phyloP scores from a whole-genome alignment of 768 basidiomycete genomes.

The Phanerochaete carnosa region DNA sequence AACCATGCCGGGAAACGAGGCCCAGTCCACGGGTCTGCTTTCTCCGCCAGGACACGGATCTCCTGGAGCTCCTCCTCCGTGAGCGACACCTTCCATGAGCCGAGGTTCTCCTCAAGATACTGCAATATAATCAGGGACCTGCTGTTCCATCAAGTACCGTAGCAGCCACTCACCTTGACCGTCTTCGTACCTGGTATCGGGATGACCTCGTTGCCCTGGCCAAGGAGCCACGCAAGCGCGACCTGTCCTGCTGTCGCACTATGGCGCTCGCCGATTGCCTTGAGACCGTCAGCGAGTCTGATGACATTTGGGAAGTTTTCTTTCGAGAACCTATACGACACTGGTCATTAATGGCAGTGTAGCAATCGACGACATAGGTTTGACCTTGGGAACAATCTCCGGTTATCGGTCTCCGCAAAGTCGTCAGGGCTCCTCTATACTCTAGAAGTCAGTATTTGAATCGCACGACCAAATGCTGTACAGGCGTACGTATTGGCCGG shows the following conservation, averaged over 20 bases:
- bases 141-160: not conserved
- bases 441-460: not conserved
- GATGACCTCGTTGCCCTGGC: slow-evolving; percentile 27
- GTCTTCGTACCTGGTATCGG: slow-evolving; percentile 24
- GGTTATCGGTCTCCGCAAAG: slow-evolving; percentile 37
- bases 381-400: slow-evolving; percentile 31
- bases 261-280: slow-evolving; percentile 19
- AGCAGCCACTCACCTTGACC: slow-evolving; percentile 13
- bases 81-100: slow-evolving; percentile 19
- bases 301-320: slow-evolving; percentile 30
- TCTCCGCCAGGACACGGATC: slow-evolving; percentile 26
- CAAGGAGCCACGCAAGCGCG: slow-evolving; percentile 28
- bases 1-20: slow-evolving; percentile 32
- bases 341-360: not conserved
- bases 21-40: slow-evolving; percentile 24
- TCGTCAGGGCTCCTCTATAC: slow-evolving; percentile 37
- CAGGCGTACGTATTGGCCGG: slow-evolving; percentile 38
- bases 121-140: slow-evolving; percentile 1
- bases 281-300: slow-evolving; percentile 22
- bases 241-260: slow-evolving; percentile 31
- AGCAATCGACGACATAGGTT: slow-evolving; percentile 2
- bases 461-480: not conserved
- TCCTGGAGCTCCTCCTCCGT: slow-evolving; percentile 25
- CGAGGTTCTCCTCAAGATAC: slow-evolving; percentile 32
- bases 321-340: slow-evolving; percentile 24